Conservation (phyloP, 306 rosid genomes). For the Fragaria vesca region DNA sequence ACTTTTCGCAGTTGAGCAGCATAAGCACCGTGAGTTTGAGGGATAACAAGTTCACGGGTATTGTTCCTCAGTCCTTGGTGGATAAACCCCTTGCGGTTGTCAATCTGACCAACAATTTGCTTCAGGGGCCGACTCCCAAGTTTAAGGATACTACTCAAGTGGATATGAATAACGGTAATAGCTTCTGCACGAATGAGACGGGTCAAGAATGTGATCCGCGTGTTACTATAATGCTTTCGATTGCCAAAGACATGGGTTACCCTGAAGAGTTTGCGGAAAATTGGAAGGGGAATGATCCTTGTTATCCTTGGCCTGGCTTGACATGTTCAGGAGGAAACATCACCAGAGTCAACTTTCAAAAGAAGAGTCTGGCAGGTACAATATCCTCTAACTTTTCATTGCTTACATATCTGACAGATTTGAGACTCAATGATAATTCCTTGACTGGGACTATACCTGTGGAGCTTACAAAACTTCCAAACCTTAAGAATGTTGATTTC, state of each 20-base stretch:
- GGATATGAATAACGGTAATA: constrained; percentile 26
- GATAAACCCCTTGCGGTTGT: constrained; percentile 45
- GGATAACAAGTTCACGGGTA: constrained; percentile 60
- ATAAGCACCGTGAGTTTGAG: constrained; percentile 42
- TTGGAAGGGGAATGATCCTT: constrained; percentile 80
- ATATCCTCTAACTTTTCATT: constrained; percentile 55
- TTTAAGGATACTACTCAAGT: constrained; percentile 37
- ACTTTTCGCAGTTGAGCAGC: constrained; percentile 34
- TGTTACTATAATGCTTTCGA: constrained; percentile 46
- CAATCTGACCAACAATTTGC: constrained; percentile 59
- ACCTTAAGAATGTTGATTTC: constrained; percentile 47
- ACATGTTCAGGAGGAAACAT: constrained; percentile 39
- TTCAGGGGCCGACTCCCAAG: constrained; percentile 71
- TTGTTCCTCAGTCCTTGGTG: constrained; percentile 57
- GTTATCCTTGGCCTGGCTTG: constrained; percentile 55
- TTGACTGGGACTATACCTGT: constrained; percentile 56
- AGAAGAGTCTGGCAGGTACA: constrained; percentile 57
- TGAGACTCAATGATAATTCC: constrained; percentile 49
- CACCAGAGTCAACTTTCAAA: constrained; percentile 49
- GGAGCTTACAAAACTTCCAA: constrained; percentile 41
- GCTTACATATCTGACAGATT: constrained; percentile 38
- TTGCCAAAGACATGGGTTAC: constrained; percentile 45
- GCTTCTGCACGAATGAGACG: constrained; percentile 39
- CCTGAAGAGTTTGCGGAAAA: constrained; percentile 52
- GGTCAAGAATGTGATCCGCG: constrained; percentile 41